Percentiles rank a stretch among this genome's conserved stretches.
phyloP scores from a whole-genome alignment of 371 early-diverging fungal genomes.

The Syncephalastrum sp. region DNA sequence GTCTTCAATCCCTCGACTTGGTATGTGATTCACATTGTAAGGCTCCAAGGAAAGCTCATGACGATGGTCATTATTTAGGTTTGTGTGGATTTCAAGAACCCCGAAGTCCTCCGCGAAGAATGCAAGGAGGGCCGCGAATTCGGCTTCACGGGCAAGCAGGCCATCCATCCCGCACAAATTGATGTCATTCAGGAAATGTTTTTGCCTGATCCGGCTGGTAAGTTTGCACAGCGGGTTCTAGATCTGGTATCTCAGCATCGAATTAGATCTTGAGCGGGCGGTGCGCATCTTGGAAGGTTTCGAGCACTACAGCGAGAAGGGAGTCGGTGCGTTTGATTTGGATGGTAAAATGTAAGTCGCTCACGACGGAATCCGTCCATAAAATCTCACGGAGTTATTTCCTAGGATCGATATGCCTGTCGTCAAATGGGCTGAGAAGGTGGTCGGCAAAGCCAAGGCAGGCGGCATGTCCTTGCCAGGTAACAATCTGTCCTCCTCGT shows the following conservation, averaged over 20 bases:
- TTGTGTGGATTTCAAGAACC: constrained; percentile 79
- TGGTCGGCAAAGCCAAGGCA: constrained; percentile 55
- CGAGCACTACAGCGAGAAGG: constrained; percentile 61
- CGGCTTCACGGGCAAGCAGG: constrained; percentile 96
- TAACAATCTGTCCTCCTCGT: constrained; percentile 12
- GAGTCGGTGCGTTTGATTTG: constrained; percentile 86
- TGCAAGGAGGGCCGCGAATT: constrained; percentile 83
- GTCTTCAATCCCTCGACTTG: constrained; percentile 88
- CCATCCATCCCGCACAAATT: constrained; percentile 90
- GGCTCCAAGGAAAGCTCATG: background rate
- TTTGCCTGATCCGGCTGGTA: constrained; percentile 72
- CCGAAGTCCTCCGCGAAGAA: constrained; percentile 70
- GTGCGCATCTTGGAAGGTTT: constrained; percentile 67
- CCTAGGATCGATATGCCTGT: constrained; percentile 70
- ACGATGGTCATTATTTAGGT: constrained; percentile 46
- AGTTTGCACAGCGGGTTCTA: background rate
- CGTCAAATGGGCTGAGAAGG: constrained; percentile 70
- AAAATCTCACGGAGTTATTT: background rate
- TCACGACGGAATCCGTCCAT: background rate
- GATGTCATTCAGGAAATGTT: constrained; percentile 78
- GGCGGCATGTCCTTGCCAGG: constrained; percentile 52
- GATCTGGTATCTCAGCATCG: background rate
- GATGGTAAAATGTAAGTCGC: constrained; percentile 81
- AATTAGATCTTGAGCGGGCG: constrained; percentile 60
- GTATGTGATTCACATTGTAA: constrained; percentile 31